These are phyloP conservation scores for Lotmaria passim DNA, from an alignment of 208 protist genomes.

Conservation along the genomic window DNA sequence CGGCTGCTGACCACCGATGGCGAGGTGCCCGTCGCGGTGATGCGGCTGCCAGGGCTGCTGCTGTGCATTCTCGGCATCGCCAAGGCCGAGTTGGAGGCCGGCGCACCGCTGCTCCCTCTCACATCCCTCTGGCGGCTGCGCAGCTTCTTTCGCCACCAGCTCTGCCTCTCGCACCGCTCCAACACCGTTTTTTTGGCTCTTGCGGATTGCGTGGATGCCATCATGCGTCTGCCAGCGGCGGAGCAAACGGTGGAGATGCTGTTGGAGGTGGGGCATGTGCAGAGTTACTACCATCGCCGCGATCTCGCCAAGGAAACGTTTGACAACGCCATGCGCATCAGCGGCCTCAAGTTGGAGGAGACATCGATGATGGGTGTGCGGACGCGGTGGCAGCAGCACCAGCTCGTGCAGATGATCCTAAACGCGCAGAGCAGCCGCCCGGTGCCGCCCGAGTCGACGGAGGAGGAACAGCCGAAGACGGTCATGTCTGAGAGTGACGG, in stretches of 20 bases:
- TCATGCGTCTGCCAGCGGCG: conserved; percentile 55
- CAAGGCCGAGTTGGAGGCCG: conserved; percentile 25
- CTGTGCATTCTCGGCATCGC: conserved; percentile 66
- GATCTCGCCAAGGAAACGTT: conserved; percentile 76
- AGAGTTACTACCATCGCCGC: conserved; percentile 89
- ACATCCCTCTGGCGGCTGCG: conserved; percentile 76
- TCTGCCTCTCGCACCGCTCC: conserved; percentile 69
- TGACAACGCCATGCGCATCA: conserved; percentile 59
- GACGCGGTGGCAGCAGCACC: conserved; percentile 91
- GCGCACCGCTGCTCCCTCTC: conserved; percentile 44
- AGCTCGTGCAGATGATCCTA: conserved; percentile 85
- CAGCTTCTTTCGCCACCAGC: conserved; percentile 80
- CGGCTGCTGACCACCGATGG: conserved; percentile 86
- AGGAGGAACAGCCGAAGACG: conserved; percentile 47
- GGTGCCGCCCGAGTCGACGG: conserved; percentile 33
- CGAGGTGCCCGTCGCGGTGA: conserved; percentile 75
- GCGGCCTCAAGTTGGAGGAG: conserved; percentile 77
- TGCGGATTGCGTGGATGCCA: conserved; percentile 68
- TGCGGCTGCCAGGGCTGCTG: conserved; percentile 71
- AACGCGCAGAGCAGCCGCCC: conserved; percentile 57
- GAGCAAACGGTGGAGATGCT: conserved; percentile 60
- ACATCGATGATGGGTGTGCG: conserved; percentile 86
- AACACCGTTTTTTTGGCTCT: conserved; percentile 77
- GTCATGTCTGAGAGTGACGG: conserved; percentile 83
- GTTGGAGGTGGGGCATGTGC: conserved; percentile 83